Base-by-base conservation (phyloP, 1,139 yeast genomes). In the Diutina catenulata region DNA sequence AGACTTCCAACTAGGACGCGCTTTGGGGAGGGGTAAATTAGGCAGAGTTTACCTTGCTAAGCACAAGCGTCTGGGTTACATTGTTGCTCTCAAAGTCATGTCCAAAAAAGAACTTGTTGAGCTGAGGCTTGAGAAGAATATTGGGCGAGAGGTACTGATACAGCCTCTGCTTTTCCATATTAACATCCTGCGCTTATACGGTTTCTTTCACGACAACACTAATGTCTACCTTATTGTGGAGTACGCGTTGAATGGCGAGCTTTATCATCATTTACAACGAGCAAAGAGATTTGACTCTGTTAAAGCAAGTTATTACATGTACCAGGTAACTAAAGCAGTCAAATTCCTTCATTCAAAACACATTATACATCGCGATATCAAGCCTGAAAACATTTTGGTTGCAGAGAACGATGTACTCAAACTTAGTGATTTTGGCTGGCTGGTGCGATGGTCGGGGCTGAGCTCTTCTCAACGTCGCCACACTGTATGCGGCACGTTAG, bases 341-440 rank as follows among this genome's bases (percentile, higher is more conserved):
- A 56, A 65, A 11, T 83, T 86, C 51, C 62, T 91, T 47, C 97
- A 88, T 58, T 62, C 71, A 33, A 80, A 80, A 49, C 74, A 79
- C 46, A 78, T 88, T 36, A 82, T 91, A 25, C 98, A 91, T 52
- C 68, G 98, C 42, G 98, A 88, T 54, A 73, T 88, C 45, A 88
- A 88, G 54, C 96, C 96, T 0, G 97, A 88, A 53, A 88, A 88
- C 49, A 80, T 88, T 38, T 59, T 88, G 38, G 61, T 88, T 8
- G 83, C 86, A 5, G 69, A 76, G 40, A 74, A 83, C 51, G 82
- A 86, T 47, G 67, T 69, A 27, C 67, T 88, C 38, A 87, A 86
- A 52, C 68, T 91, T 33, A 81, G 95, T 33, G 98, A 91, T 57
- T 91, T 91, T 57, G 98, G 98, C 10, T 91, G 97, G 97, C 82